Percentiles rank a stretch among this genome's conserved stretches.
These are phyloP conservation scores for Erysiphe pulchra DNA, from an alignment of 2,329 filamentous ascomycete species.

Conservation along the genomic window DNA sequence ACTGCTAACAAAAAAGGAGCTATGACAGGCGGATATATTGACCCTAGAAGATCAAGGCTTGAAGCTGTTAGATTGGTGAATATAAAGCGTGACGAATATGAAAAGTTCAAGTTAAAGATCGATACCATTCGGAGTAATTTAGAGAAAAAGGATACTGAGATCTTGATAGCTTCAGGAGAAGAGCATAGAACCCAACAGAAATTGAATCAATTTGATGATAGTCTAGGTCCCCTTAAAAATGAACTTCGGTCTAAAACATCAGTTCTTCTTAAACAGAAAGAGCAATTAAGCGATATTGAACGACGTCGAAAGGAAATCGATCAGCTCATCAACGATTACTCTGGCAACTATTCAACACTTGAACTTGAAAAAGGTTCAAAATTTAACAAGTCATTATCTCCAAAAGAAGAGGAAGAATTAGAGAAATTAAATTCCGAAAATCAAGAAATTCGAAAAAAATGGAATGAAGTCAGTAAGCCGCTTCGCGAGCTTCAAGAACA, in stretches of 20 bases:
- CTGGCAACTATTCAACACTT: conserved; percentile 49
- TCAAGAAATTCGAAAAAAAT: conserved; percentile 50
- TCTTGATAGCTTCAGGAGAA: conserved; percentile 65
- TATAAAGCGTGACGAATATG: conserved; percentile 50
- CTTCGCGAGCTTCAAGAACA: conserved; percentile 54
- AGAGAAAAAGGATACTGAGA: conserved; percentile 62
- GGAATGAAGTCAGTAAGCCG: conserved; percentile 46
- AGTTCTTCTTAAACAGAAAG: conserved; percentile 46
- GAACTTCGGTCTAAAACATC: conserved; percentile 54
- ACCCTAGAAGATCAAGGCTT: conserved; percentile 64
- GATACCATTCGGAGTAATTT: conserved; percentile 42
- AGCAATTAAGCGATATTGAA: conserved; percentile 45
- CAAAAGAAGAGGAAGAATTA: conserved; percentile 60
- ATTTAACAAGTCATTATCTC: conserved; percentile 73
- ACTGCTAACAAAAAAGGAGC: conserved; percentile 87
- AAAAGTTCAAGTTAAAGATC: conserved; percentile 36
- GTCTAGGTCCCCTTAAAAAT: conserved; percentile 53
- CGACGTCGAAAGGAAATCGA: conserved; percentile 42
- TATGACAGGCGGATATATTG: conserved; percentile 83
- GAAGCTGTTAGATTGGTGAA: conserved; percentile 55
- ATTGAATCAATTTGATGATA: conserved; percentile 51
- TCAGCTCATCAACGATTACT: conserved; percentile 47
- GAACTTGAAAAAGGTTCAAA: conserved; percentile 61
- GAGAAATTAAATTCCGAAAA: conserved; percentile 42
- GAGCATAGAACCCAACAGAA: conserved; percentile 62